Base-by-base conservation (phyloP, 352 stramenopile species). In the Thalassiosira livingstoniorum region DNA sequence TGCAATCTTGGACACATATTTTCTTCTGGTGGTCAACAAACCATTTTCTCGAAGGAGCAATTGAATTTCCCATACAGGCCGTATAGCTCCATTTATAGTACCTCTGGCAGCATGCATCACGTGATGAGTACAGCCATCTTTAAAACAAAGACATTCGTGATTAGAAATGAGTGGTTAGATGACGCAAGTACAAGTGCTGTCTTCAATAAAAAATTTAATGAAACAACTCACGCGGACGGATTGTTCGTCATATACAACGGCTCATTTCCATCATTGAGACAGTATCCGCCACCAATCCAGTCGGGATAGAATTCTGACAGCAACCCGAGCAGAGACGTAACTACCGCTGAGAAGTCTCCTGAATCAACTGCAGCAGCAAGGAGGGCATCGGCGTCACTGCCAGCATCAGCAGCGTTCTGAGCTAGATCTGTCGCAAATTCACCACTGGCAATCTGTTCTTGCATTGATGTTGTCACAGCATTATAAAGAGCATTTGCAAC, bases 401-500 rank as follows among this genome's bases (percentile, higher is more conserved):
- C 27, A 25, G 62, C 57, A 29, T 45, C 47, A 29, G 7, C 2
- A 29, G 60, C 51, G 34, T n/a, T 35, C 31, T 57, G 23, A 34
- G 71, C 60, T 23, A 75, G 27, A 13, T 53, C 13, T 34, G 34
- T 29, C 0, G 31, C 54, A 53, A 79, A 76, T 2, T n/a, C 51
- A 39, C 77, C 77, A 34, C 7, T 53, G 23, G 80, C 77, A 39
- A 85, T 85, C 53, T 78, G 51, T 21, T 65, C 13, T 42, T 67
- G 64, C 77, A 85, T 79, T 11, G 13, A 10, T n/a, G 47, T 39
- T 13, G 69, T 80, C 21, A 60, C 70, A 25, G 11, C 13, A 21
- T 75, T 70, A 57, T 85, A 85, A 4, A 85, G 54, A 18, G 45
- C 29, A 71, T 75, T 76, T 11, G 77, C 69, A 37, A 66, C 34